These are phyloP conservation scores for Leavenworthia alabamica DNA, from an alignment of 345 rosid genomes.

Conservation along the genomic window DNA sequence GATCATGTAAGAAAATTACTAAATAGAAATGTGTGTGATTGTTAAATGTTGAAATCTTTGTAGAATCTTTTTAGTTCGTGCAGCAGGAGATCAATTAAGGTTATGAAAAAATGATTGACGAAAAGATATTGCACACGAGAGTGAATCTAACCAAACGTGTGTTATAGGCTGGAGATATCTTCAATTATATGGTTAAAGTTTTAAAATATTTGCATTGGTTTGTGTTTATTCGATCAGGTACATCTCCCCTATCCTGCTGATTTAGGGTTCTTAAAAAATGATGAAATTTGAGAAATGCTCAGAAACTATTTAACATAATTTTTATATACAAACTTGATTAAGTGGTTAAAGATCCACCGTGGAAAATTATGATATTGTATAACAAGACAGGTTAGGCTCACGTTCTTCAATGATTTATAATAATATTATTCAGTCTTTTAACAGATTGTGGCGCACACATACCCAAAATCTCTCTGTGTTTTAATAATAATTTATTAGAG, in stretches of 20 bases:
- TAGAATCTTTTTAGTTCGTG: conserved; percentile 29
- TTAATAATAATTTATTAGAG: background rate
- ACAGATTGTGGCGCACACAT: conserved; percentile 15
- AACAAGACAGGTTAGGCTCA: conserved; percentile 29
- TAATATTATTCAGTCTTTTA: conserved; percentile 1
- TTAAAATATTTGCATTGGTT: conserved; percentile 9
- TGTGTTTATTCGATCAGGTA: conserved; percentile 23
- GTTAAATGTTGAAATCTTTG: conserved; percentile 7
- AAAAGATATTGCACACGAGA: conserved; percentile 25
- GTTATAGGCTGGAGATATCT: conserved; percentile 31
- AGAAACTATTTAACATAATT: background rate
- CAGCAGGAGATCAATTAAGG: conserved; percentile 20
- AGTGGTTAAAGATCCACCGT: conserved; percentile 21
- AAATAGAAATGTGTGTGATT: background rate
- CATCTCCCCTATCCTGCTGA: no score
- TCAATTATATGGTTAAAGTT: background rate
- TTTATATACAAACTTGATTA: conserved; percentile 1
- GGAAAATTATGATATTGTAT: conserved; percentile 15
- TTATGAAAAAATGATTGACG: conserved; percentile 5
- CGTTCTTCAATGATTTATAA: conserved; percentile 27
- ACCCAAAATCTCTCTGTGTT: conserved; percentile 5
- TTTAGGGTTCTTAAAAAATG: no score
- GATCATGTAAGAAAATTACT: conserved; percentile 21
- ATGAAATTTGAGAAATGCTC: background rate
- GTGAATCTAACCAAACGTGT: conserved; percentile 31